phyloP scores from a whole-genome alignment of 768 basidiomycete species.

The Calocera viscosa region DNA sequence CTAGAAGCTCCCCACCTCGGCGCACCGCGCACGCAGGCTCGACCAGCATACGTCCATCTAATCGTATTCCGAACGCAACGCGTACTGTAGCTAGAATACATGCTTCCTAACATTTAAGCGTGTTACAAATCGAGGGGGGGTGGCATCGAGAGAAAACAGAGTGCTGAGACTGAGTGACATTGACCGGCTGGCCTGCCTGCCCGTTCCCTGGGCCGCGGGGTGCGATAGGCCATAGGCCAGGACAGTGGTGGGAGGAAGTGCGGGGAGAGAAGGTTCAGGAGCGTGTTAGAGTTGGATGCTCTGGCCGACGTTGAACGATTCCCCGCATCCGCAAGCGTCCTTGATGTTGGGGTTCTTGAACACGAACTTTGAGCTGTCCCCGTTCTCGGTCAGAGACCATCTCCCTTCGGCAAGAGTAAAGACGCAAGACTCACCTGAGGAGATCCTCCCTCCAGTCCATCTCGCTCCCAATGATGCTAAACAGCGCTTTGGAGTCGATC shows the following conservation, averaged over 20 bases:
- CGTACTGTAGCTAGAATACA: no score
- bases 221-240: background rate
- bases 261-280: background rate
- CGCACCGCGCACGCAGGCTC: no score
- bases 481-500: constrained; percentile 92
- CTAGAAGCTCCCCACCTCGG: no score
- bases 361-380: constrained; percentile 59
- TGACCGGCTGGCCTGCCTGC: no score
- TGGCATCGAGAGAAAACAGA: background rate
- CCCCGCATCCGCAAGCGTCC: constrained; percentile 90
- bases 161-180: no score
- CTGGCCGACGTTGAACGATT: constrained; percentile 59
- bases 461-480: constrained; percentile 95
- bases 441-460: constrained; percentile 98
- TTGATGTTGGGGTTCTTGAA: constrained; percentile 89
- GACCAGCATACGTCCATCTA: background rate
- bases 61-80: no score
- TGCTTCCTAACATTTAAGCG: background rate
- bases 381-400: constrained; percentile 1
- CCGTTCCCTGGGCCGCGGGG: background rate
- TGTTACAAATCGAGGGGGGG: background rate
- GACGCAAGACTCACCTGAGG: constrained; percentile 48
- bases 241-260: background rate
- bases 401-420: constrained; percentile 8
- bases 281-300: background rate